A percentile compares a stretch with the other conserved stretches of the same genome.
phyloP scores from a whole-genome alignment of 176 grass and related monocot species.

The Oryza brachyantha region DNA sequence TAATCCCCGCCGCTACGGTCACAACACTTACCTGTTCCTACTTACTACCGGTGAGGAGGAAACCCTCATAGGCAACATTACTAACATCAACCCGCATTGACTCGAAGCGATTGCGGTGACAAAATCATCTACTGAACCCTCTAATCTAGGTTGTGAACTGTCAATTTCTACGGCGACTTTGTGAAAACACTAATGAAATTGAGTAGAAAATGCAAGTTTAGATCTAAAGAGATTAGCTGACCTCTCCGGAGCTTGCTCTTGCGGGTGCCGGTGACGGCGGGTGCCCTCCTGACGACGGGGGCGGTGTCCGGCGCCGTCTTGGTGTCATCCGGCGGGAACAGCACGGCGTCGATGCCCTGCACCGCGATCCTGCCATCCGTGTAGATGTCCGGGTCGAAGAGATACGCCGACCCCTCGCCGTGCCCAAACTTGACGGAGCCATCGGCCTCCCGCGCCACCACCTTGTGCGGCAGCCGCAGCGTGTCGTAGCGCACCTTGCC shows the following conservation, averaged over 20 bases:
- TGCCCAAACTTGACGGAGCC: constrained; percentile 97
- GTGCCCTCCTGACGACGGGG: constrained; percentile 38
- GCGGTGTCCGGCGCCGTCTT: constrained; percentile 23
- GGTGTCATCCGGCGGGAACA: constrained; percentile 58
- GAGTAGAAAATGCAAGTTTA: constrained; percentile 19
- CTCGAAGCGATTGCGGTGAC: neutral
- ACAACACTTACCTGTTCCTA: neutral
- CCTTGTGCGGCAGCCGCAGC: constrained; percentile 88
- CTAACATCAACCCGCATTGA: constrained; percentile 14
- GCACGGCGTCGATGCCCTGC: constrained; percentile 94
- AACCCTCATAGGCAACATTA: constrained; percentile 42
- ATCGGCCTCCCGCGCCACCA: constrained; percentile 74
- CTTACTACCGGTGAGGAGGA: neutral
- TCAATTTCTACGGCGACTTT: constrained; percentile 12
- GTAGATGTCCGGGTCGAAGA: constrained; percentile 98
- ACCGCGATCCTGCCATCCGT: constrained; percentile 91
- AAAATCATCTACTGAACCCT: constrained; percentile 11
- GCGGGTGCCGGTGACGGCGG: constrained; percentile 35
- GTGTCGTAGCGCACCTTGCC: constrained; percentile 92
- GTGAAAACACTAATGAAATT: neutral
- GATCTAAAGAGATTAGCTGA: constrained; percentile 46
- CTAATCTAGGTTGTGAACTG: constrained; percentile 24
- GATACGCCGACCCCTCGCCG: constrained; percentile 79
- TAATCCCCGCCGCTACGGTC: constrained; percentile 8
- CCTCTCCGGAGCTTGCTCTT: constrained; percentile 78